Evolutionary conservation across 163 green algal species (phyloP).

Genomic region (Chlorella variabilis): DNA sequence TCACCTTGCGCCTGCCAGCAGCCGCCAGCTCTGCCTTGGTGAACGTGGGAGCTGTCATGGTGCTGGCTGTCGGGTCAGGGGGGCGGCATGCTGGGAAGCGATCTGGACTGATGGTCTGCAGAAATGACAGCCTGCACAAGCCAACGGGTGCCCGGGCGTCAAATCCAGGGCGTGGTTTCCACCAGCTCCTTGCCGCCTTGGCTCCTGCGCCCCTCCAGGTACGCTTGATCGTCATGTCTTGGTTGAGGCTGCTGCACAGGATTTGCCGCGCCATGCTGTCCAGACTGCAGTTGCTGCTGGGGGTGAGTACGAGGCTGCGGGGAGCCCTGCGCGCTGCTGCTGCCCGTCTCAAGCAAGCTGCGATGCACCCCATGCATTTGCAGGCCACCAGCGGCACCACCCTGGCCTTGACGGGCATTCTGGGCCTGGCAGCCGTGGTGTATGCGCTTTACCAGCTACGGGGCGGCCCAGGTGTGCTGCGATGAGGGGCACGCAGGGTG

Average conservation of each 20-base stretch:
- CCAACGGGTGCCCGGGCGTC: too few relatives aligned
- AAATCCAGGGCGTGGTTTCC: too few relatives aligned
- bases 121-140: not conserved
- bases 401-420: conserved; percentile 63
- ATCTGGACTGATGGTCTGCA: not conserved
- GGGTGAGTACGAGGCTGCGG: not conserved
- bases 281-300: not conserved
- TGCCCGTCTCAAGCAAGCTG: too few relatives aligned
- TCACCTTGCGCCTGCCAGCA: conserved; percentile 33
- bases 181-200: too few relatives aligned
- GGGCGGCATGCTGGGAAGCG: not conserved
- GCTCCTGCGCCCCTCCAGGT: too few relatives aligned
- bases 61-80: not conserved
- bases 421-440: conserved; percentile 71
- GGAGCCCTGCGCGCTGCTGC: not conserved
- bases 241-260: not conserved
- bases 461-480: not conserved
- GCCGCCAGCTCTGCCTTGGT: conserved; percentile 25
- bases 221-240: not conserved
- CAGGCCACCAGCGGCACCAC: conserved; percentile 31
- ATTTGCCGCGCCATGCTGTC: conserved; percentile 2
- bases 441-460: conserved; percentile 23
- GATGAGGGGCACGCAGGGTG: too few relatives aligned
- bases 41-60: conserved; percentile 3
- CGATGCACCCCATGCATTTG: not conserved